Evolutionary conservation across 352 stramenopile species (phyloP).

Genomic region (Phytophthora podocarpi): DNA sequence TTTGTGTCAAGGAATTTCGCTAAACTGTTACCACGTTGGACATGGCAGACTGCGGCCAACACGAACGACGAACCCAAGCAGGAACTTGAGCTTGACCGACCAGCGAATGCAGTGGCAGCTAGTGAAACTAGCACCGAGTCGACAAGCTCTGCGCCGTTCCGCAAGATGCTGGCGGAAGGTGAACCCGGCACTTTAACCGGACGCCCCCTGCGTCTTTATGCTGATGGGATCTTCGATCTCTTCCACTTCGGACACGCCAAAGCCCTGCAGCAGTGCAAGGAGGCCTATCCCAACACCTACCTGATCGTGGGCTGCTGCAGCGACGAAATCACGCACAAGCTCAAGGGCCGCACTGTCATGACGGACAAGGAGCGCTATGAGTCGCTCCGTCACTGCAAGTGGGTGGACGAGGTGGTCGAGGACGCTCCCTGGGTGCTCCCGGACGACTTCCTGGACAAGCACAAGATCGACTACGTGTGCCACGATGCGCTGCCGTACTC

Average conservation of each 20-base stretch:
- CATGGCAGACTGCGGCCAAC: constrained; percentile 1
- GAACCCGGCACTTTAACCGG: constrained; percentile 76
- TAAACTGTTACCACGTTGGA: not conserved
- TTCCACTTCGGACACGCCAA: constrained; percentile 91
- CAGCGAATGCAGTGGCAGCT: not conserved
- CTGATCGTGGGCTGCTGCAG: constrained; percentile 89
- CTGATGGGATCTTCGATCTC: constrained; percentile 90
- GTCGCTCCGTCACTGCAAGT: constrained; percentile 83
- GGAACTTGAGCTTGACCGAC: not conserved
- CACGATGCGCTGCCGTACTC: constrained; percentile 89
- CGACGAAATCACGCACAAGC: constrained; percentile 86
- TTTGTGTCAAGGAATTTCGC: not conserved
- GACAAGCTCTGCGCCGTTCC: constrained; percentile 38
- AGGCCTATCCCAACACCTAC: constrained; percentile 85
- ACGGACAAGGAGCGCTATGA: constrained; percentile 90
- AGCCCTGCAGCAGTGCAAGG: constrained; percentile 88
- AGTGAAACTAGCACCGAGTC: constrained; percentile 41
- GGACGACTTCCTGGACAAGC: constrained; percentile 83
- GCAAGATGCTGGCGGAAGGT: constrained; percentile 60
- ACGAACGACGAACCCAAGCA: constrained; percentile 8
- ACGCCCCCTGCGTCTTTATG: constrained; percentile 82
- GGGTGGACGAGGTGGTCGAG: constrained; percentile 89
- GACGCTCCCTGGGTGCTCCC: constrained; percentile 88
- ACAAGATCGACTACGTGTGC: constrained; percentile 90
- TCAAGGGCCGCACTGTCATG: constrained; percentile 90